phyloP scores from a whole-genome alignment of 352 stramenopile genomes.

The Pythium dissimile region DNA sequence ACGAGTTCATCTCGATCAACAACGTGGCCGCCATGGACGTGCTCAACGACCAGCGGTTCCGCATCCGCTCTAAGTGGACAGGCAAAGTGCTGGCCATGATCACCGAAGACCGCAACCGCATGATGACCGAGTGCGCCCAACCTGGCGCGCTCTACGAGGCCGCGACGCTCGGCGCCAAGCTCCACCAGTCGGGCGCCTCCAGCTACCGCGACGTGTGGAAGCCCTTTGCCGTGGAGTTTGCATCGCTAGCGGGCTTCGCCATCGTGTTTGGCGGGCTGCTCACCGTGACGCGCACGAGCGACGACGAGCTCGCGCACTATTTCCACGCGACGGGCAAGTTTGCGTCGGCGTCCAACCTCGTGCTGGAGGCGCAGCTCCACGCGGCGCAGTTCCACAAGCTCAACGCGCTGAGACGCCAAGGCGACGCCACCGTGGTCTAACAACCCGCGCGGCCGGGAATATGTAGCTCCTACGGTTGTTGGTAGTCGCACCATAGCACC shows the following conservation, averaged over 20 bases:
- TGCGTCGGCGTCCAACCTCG: slow-evolving; percentile 26
- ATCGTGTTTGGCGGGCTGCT: slow-evolving; percentile 38
- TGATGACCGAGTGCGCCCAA: slow-evolving; percentile 39
- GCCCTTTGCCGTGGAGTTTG: slow-evolving; percentile 30
- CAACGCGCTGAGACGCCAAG: slow-evolving; percentile 29
- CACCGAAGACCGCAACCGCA: slow-evolving; percentile 51
- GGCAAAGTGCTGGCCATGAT: slow-evolving; percentile 51
- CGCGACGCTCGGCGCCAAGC: slow-evolving; percentile 33
- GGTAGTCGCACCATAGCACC: too few species aligned
- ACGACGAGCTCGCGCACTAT: slow-evolving; percentile 21
- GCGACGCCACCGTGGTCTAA: slow-evolving; percentile 32
- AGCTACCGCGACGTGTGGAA: slow-evolving; percentile 39
- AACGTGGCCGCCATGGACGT: slow-evolving; percentile 50
- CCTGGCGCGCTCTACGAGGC: slow-evolving; percentile 39
- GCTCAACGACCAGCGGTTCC: slow-evolving; percentile 44
- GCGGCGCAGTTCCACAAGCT: slow-evolving; percentile 36
- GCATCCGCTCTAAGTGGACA: slow-evolving; percentile 39
- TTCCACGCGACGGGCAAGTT: slow-evolving; percentile 13
- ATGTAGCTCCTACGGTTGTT: too few species aligned
- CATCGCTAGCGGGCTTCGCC: slow-evolving; percentile 39
- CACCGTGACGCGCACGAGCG: slow-evolving; percentile 19
- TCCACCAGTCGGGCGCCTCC: slow-evolving; percentile 27
- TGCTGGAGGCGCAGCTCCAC: slow-evolving; percentile 36
- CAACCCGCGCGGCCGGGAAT: too few species aligned
- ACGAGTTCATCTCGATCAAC: slow-evolving; percentile 48